Percentiles rank a stretch among this genome's conserved stretches.
Evolutionary conservation across 495 filamentous ascomycete genomes (phyloP).

Genomic region (Aspergillus cavernicola): DNA sequence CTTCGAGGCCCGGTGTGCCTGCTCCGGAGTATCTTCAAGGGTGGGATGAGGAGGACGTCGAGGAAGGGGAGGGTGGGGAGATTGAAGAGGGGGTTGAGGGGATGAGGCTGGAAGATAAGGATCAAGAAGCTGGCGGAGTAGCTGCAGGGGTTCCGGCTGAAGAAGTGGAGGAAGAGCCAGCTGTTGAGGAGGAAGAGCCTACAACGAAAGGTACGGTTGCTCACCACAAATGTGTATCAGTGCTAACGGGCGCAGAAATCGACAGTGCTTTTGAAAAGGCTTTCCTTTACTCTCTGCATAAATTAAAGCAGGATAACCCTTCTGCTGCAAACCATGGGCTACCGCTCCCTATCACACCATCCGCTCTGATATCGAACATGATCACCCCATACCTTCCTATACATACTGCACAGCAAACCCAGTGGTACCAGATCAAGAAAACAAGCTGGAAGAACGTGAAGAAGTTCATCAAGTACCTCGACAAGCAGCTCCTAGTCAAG

Average conservation of each 20-base stretch:
- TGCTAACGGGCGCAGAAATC: slow-evolving; percentile 51
- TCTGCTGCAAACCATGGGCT: slow-evolving; percentile 48
- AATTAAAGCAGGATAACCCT: slow-evolving; percentile 50
- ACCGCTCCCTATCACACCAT: slow-evolving; percentile 60
- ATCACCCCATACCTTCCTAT: slow-evolving; percentile 66
- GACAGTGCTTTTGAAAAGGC: slow-evolving; percentile 67
- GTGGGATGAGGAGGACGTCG: slow-evolving; percentile 34
- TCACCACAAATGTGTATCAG: background rate
- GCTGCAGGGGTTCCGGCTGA: slow-evolving; percentile 25
- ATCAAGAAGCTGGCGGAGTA: slow-evolving; percentile 26
- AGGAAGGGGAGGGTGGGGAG: slow-evolving; percentile 33
- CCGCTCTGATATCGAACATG: slow-evolving; percentile 60
- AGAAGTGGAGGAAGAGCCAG: slow-evolving; percentile 16
- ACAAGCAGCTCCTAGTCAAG: slow-evolving; percentile 60
- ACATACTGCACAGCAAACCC: slow-evolving; percentile 49
- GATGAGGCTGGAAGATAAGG: slow-evolving; percentile 35
- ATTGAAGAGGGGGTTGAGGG: slow-evolving; percentile 39
- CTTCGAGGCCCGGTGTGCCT: slow-evolving; percentile 48
- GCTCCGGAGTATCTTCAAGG: slow-evolving; percentile 49
- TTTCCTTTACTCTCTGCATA: slow-evolving; percentile 60
- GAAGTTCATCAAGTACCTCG: slow-evolving; percentile 69
- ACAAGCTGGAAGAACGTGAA: slow-evolving; percentile 71
- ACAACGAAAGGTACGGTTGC: slow-evolving; percentile 49
- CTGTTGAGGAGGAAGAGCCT: slow-evolving; percentile 46
- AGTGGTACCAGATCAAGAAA: slow-evolving; percentile 67